Percentiles rank a stretch among this genome's conserved stretches.
phyloP scores from a whole-genome alignment of 306 rosid genomes.

The Hippophae tibetana region DNA sequence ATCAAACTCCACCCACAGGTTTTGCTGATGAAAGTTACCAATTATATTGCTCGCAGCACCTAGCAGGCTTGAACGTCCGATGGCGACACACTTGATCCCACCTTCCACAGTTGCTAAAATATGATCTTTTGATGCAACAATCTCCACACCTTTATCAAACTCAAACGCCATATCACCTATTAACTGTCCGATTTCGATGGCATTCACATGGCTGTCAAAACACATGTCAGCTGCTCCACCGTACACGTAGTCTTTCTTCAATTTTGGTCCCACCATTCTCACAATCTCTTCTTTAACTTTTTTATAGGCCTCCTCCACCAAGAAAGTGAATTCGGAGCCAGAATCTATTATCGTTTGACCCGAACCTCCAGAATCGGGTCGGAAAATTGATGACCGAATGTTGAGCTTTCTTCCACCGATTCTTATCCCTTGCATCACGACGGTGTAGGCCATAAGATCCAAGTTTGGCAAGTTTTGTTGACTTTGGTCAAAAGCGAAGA shows the following conservation, averaged over 20 bases:
- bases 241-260: slow-evolving; percentile 62
- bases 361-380: slow-evolving; percentile 55
- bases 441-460: slow-evolving; percentile 63
- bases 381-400: slow-evolving; percentile 35
- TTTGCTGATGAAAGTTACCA: slow-evolving; percentile 74
- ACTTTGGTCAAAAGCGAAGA: slow-evolving; percentile 39
- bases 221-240: slow-evolving; percentile 63
- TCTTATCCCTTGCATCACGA: slow-evolving; percentile 54
- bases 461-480: slow-evolving; percentile 77
- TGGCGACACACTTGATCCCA: slow-evolving; percentile 63
- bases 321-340: slow-evolving; percentile 58
- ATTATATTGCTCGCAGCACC: slow-evolving; percentile 72
- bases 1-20: slow-evolving; percentile 85
- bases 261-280: slow-evolving; percentile 39
- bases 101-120: slow-evolving; percentile 57
- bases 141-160: slow-evolving; percentile 69
- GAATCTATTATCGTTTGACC: slow-evolving; percentile 93
- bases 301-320: slow-evolving; percentile 67
- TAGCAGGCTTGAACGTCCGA: slow-evolving; percentile 64
- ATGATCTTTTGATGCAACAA: slow-evolving; percentile 37
- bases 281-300: slow-evolving; percentile 47
- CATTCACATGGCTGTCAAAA: slow-evolving; percentile 28
- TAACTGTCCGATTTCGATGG: slow-evolving; percentile 40
- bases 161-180: slow-evolving; percentile 58
- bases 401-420: slow-evolving; percentile 32